These are phyloP conservation scores for Pestalotiopsis sp. DNA, from an alignment of 2,329 filamentous ascomycete species.

Conservation along the genomic window DNA sequence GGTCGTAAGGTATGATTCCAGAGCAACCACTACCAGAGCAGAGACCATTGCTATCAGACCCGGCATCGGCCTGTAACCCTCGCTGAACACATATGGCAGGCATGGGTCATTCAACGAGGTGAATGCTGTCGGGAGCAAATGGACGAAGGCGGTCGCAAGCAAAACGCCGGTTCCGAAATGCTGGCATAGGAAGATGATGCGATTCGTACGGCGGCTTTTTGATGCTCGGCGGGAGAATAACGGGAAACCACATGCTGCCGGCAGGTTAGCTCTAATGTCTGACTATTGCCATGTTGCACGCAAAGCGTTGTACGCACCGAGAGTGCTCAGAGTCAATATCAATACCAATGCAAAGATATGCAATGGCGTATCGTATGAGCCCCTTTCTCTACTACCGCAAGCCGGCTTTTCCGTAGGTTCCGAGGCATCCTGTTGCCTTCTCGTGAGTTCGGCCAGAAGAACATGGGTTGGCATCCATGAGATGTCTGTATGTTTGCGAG, in stretches of 20 bases:
- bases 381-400: conserved; percentile 56
- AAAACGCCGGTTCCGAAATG: conserved; percentile 84
- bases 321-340: conserved; percentile 63
- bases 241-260: conserved; percentile 66
- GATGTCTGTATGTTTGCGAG: conserved; percentile 29
- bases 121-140: conserved; percentile 72
- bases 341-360: conserved; percentile 71
- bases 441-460: conserved; percentile 55
- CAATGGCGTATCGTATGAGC: conserved; percentile 66
- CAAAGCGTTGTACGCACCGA: conserved; percentile 45
- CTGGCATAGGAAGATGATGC: conserved; percentile 67
- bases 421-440: conserved; percentile 41
- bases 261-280: not conserved
- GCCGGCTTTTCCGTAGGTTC: conserved; percentile 44
- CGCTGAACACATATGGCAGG: conserved; percentile 77
- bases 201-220: conserved; percentile 59
- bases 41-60: conserved; percentile 82
- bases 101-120: conserved; percentile 69
- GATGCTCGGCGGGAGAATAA: conserved; percentile 64
- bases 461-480: conserved; percentile 54
- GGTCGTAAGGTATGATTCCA: conserved; percentile 89
- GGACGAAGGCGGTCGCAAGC: conserved; percentile 85
- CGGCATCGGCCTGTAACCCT: conserved; percentile 78
- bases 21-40: conserved; percentile 78
- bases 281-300: not conserved